These are phyloP conservation scores for Talaromyces sp. DNA, from an alignment of 2,329 filamentous ascomycete species.

Conservation along the genomic window DNA sequence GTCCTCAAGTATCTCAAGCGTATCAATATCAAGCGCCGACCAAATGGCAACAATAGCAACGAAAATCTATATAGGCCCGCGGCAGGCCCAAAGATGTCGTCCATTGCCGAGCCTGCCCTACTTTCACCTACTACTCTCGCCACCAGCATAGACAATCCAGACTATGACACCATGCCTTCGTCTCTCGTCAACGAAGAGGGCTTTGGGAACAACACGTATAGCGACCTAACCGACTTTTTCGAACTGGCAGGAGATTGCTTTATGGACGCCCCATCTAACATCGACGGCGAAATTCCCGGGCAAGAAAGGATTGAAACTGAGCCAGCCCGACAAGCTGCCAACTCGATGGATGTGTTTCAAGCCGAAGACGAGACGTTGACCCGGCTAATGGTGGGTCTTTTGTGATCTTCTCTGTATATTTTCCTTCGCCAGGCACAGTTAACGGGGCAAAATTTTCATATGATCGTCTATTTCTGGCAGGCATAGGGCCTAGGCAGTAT, in stretches of 20 bases:
- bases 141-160: neutral
- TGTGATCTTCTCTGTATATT: constrained; percentile 14
- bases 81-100: neutral
- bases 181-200: neutral
- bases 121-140: neutral
- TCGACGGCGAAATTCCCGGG: neutral
- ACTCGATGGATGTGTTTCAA: constrained; percentile 22
- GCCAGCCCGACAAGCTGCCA: neutral
- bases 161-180: constrained; percentile 2
- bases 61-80: neutral
- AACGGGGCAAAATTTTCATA: neutral
- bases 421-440: neutral
- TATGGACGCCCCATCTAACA: constrained; percentile 23
- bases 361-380: constrained; percentile 30
- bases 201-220: constrained; percentile 19
- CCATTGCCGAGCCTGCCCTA: neutral
- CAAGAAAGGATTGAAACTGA: neutral
- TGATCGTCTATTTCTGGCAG: neutral
- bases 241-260: constrained; percentile 51
- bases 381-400: constrained; percentile 27
- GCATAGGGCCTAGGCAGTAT: neutral
- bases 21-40: neutral
- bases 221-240: constrained; percentile 56
- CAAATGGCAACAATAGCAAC: neutral
- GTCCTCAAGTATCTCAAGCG: constrained; percentile 54